phyloP scores from a whole-genome alignment of 164 flowering plant species.

The Euptelea pleiosperma region DNA sequence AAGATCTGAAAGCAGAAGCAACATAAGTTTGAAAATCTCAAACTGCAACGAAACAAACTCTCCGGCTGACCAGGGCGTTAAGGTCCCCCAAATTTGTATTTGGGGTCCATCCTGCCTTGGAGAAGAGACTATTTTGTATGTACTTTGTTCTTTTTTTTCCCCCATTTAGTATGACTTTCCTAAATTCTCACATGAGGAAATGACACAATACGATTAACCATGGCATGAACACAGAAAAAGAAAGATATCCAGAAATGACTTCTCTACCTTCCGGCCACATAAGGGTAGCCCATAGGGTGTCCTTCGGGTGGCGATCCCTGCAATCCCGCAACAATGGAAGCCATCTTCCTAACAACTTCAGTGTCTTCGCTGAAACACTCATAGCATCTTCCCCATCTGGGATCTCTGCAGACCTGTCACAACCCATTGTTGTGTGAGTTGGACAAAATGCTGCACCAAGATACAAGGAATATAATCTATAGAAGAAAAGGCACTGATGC shows the following conservation, averaged over 20 bases:
- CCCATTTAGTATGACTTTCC: constrained; percentile 6
- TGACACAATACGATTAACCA: neutral
- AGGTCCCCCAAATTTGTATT: too few relatives aligned
- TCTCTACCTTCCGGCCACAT: constrained; percentile 65
- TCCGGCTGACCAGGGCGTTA: too few relatives aligned
- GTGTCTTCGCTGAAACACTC: constrained; percentile 71
- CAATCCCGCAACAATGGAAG: constrained; percentile 51
- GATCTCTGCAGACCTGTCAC: constrained; percentile 63
- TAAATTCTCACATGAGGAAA: neutral
- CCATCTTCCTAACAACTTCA: constrained; percentile 58
- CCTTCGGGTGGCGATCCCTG: constrained; percentile 61
- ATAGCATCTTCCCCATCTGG: constrained; percentile 78
- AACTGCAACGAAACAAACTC: too few relatives aligned
- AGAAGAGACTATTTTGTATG: too few relatives aligned
- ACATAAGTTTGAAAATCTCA: too few relatives aligned
- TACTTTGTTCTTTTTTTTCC: neutral
- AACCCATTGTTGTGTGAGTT: neutral
- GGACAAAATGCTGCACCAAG: neutral
- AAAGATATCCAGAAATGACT: neutral
- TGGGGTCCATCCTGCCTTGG: too few relatives aligned
- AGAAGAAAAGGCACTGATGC: too few relatives aligned
- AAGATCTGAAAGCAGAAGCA: too few relatives aligned
- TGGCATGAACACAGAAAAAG: neutral
- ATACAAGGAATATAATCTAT: neutral
- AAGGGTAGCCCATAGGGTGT: constrained; percentile 66